These are phyloP conservation scores for Pulveroboletus sp. DNA, from an alignment of 768 basidiomycete genomes.

Conservation along the genomic window DNA sequence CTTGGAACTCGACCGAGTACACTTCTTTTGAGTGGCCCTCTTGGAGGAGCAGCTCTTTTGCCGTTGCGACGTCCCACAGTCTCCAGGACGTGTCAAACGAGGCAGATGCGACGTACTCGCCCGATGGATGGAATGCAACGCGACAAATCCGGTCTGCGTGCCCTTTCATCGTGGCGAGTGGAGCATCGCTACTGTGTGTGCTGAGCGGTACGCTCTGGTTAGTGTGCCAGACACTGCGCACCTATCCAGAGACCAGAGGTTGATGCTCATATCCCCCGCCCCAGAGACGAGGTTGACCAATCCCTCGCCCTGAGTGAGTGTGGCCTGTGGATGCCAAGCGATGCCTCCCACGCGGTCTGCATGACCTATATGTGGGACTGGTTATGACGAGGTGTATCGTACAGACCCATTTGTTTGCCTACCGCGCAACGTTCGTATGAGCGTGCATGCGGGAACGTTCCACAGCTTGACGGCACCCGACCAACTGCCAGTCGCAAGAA, in stretches of 20 bases:
- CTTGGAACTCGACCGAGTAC: slow-evolving; percentile 92
- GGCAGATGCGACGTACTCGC: slow-evolving; percentile 88
- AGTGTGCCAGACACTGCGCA: slow-evolving; percentile 28
- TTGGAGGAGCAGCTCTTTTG: slow-evolving; percentile 81
- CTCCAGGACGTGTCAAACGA: slow-evolving; percentile 98
- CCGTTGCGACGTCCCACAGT: slow-evolving; percentile 85
- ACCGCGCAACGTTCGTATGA: slow-evolving; percentile 73
- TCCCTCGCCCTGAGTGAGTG: slow-evolving; percentile 58
- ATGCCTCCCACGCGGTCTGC: slow-evolving; percentile 90
- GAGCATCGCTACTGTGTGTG: slow-evolving; percentile 58
- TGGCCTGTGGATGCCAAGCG: slow-evolving; percentile 96
- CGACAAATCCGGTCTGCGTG: slow-evolving; percentile 90
- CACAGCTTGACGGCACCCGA: slow-evolving; percentile 92
- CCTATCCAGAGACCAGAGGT: slow-evolving; percentile 88
- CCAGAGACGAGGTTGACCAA: slow-evolving; percentile 85
- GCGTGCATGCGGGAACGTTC: slow-evolving; percentile 90
- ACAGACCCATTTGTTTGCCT: slow-evolving; percentile 8
- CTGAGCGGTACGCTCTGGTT: slow-evolving; percentile 3
- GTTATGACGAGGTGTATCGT: slow-evolving; percentile 4
- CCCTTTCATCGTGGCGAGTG: slow-evolving; percentile 81
- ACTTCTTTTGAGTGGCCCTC: slow-evolving; percentile 98
- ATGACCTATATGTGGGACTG: slow-evolving; percentile 53
- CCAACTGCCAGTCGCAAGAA: slow-evolving; percentile 93
- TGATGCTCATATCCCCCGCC: slow-evolving; percentile 79
- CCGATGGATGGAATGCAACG: slow-evolving; percentile 95